Base-by-base conservation (phyloP, 2,329 filamentous ascomycete species). In the Byssoonygena ceratinophila region DNA sequence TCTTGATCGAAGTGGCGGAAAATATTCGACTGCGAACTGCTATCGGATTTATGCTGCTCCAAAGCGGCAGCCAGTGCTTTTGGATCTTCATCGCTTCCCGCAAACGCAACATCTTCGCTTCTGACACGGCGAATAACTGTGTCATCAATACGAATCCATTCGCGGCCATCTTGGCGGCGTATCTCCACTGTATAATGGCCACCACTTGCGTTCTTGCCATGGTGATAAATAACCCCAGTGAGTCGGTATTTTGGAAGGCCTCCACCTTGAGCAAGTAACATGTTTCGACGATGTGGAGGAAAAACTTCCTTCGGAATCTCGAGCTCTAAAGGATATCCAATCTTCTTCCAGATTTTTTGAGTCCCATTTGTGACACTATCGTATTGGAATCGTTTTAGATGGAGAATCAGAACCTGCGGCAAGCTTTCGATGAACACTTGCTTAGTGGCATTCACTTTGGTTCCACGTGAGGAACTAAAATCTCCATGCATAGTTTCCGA, bases 171-270 rank as follows among this genome's bases (percentile, higher is more conserved):
- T 68, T 97, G 91, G 48, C 92, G 84, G 54, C 90, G 82, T 37
- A 96, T 85, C 67, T 98, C 92, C n/a, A 94, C 91, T 1, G 92
- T 98, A 69, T 98, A 98, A 68, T 98, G 92, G 2, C 92, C 92
- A 49, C 88, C 90, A 58, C 86, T 94, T 32, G 92, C 92, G 61
- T 94, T 94, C 74, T 94, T 96, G 55, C 92, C 92, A 61, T 98
- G 92, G 64, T 98, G 92, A 66, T 98, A 98, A 20, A 98, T 89
- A 27, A 94, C 92, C 18, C 84, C 86, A 57, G 83, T 92, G 12
- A 98, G 79, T 46, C 81, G 82, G 69, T 97, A 98, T 64, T 83
- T 86, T 3, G 90, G 89, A 55, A 87, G 75, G 1, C 82, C 80
- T 1, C 82, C 80, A 40, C 83, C 82, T 58, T 84, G 81, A 14